Evolutionary conservation across 305 asterid species (phyloP), one percentile per base, ranked within the genome.

Genomic region (Ajuga reptans): DNA sequence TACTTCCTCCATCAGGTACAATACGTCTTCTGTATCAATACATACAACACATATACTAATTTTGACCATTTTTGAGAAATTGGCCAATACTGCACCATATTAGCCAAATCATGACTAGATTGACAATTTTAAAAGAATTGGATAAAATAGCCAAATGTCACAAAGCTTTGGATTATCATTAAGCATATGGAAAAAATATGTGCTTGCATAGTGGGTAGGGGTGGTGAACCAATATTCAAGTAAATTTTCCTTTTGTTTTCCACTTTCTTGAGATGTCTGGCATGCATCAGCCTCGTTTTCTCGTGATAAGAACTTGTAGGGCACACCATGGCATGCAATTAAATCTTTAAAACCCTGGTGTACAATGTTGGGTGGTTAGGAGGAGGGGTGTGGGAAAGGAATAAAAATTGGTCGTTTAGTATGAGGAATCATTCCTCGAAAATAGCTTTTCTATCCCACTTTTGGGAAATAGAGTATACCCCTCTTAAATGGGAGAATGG

Each of bases 181-280:
- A 34, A 34, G 39, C 8, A 3, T 34, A 34, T 45, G 6, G 1
- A n/a, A 0, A 4, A 7, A n/a, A n/a, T n/a, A n/a, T n/a, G n/a
- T 31, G 12, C 29, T 9, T 16, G 57, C 27, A 63, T 39, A 39
- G 42, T 16, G 74, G 12, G 53, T 14, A 9, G 27, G 15, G 54
- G n/a, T 11, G 9, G 64, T 29, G 31, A n/a, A 36, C 21, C 34
- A 43, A n/a, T 17, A 43, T 55, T 39, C 29, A 29, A 43, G 56
- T 58, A 65, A 64, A 45, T n/a, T 46, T 69, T 17, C 37, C 14
- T 47, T 65, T 50, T 7, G 39, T 71, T 55, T 47, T 43, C 60
- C 75, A 39, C 18, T 64, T 33, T 17, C 60, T 33, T 64, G 45
- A 31, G 45, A 64, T 12, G 1, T 72, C n/a, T n/a, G n/a, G n/a